phyloP scores from a whole-genome alignment of 2,329 filamentous ascomycete genomes.

The Gnomoniopsis smithogilvyi region DNA sequence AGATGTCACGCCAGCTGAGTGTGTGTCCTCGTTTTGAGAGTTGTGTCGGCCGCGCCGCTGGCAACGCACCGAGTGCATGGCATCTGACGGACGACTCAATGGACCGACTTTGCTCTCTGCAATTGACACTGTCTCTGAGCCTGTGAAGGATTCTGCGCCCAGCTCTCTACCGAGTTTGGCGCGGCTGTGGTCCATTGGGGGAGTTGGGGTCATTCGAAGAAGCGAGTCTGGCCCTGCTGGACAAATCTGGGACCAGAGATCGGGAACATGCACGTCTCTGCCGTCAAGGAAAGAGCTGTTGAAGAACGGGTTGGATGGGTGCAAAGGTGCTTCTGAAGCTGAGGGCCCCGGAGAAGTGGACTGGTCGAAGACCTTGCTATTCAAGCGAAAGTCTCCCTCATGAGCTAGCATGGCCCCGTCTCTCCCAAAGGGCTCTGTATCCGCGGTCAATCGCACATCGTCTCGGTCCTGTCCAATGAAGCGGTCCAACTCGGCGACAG shows the following conservation, averaged over 20 bases:
- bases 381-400: background rate
- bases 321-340: background rate
- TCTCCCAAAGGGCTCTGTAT: background rate
- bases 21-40: slow-evolving; percentile 23
- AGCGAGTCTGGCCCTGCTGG: background rate
- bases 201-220: background rate
- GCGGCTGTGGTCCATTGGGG: background rate
- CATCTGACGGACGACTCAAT: background rate
- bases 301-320: background rate
- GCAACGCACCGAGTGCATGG: slow-evolving; percentile 12
- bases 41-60: slow-evolving; percentile 6
- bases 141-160: background rate
- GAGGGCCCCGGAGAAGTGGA: background rate
- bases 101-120: background rate
- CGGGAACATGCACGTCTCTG: background rate
- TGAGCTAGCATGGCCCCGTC: no score
- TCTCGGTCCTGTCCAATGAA: background rate
- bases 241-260: background rate
- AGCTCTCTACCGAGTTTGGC: background rate
- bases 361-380: background rate
- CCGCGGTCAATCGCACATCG: background rate
- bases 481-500: background rate
- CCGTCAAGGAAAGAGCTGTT: no score
- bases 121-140: background rate
- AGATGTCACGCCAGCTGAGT: slow-evolving; percentile 24